Conservation (phyloP, 2,329 filamentous ascomycete species). For the Lachnellula suecica region DNA sequence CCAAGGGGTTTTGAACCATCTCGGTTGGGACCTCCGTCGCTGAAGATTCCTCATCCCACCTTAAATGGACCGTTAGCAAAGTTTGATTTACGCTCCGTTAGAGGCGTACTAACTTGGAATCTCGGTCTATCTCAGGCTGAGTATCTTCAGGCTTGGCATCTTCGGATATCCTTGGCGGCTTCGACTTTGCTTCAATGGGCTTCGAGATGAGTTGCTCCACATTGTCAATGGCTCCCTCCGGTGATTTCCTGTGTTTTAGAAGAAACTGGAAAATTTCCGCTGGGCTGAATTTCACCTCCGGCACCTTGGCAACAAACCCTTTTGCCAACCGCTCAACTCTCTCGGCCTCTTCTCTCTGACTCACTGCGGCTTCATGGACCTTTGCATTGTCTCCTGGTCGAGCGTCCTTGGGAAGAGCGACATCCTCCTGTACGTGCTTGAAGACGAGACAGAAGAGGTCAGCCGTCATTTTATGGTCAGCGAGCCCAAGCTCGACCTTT, state of each 20-base stretch:
- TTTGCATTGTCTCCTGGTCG: too few species aligned
- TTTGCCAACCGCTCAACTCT: conserved; percentile 14
- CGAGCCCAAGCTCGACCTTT: conserved; percentile 80
- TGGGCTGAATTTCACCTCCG: conserved; percentile 49
- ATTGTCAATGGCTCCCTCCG: conserved; percentile 52
- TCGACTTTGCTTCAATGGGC: conserved; percentile 7
- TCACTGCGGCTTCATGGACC: conserved; percentile 4
- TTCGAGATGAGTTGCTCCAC: conserved; percentile 34
- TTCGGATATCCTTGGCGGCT: conserved; percentile 4
- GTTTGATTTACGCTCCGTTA: conserved; percentile 8
- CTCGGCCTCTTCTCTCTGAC: conserved; percentile 11
- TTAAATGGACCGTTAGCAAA: conserved; percentile 14
- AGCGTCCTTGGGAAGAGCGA: conserved; percentile 54
- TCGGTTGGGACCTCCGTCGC: conserved; percentile 12
- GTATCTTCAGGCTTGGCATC: conserved; percentile 8
- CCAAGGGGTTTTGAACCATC: conserved; percentile 12
- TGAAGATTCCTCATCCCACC: conserved; percentile 15
- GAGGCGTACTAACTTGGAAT: conserved; percentile 12
- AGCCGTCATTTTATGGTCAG: conserved; percentile 33
- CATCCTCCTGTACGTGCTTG: conserved; percentile 44
- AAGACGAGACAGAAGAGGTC: conserved; percentile 22
- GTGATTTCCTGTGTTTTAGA: conserved; percentile 58
- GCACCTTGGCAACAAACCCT: conserved; percentile 52
- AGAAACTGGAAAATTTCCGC: conserved; percentile 65
- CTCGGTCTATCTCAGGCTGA: conserved; percentile 7